A percentile compares a stretch with the other conserved stretches of the same genome.
Conservation (phyloP, 75 land plant species). For the Isoetes taiwanensis region DNA sequence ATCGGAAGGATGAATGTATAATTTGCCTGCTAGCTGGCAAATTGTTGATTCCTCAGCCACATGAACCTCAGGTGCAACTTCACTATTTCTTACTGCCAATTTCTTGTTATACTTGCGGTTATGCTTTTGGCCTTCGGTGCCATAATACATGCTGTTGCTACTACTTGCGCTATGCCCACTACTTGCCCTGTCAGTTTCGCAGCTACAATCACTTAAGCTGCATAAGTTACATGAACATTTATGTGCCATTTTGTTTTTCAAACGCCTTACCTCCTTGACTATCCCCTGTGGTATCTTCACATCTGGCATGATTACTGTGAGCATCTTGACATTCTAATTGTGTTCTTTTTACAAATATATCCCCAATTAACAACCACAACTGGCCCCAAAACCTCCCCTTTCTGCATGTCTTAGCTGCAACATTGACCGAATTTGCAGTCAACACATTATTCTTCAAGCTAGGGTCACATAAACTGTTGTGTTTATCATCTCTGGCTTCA, state of each 20-base stretch:
- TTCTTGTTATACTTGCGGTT: conserved; percentile 47
- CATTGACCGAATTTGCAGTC: background rate
- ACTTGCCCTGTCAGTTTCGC: conserved; percentile 81
- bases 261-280: conserved; percentile 68
- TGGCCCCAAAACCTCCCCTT: conserved; percentile 75
- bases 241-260: conserved; percentile 68
- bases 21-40: too few relatives aligned
- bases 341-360: conserved; percentile 63
- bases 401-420: conserved; percentile 9
- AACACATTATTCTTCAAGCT: background rate
- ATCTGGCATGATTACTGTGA: conserved; percentile 7
- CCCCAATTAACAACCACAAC: conserved; percentile 85
- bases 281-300: conserved; percentile 76
- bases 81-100: background rate
- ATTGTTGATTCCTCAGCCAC: too few relatives aligned
- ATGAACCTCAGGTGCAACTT: background rate
- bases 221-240: conserved; percentile 58
- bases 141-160: conserved; percentile 32
- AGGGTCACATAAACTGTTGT: background rate
- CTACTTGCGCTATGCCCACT: conserved; percentile 96
- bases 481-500: conserved; percentile 2
- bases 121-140: conserved; percentile 13
- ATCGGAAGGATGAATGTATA: too few relatives aligned
- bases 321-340: too few relatives aligned
- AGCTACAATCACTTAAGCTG: conserved; percentile 75